Evolutionary conservation across 345 rosid species (phyloP).

Genomic region (Gossypium longicalyx): DNA sequence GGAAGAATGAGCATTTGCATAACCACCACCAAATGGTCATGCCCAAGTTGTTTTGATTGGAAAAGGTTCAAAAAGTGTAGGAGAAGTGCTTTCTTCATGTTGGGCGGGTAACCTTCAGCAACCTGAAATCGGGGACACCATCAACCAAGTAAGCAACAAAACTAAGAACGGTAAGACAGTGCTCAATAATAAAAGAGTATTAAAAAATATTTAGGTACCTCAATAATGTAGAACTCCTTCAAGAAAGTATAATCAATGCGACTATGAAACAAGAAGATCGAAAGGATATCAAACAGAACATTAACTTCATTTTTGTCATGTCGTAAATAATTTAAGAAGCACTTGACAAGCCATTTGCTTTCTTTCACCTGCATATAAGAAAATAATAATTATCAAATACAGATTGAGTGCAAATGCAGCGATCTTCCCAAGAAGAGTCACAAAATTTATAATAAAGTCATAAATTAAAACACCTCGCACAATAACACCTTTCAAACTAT

Average conservation of each 20-base stretch:
- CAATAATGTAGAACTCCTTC: slow-evolving; percentile 96
- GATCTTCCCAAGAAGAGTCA: neutral
- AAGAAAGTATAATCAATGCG: slow-evolving; percentile 96
- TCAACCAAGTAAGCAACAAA: slow-evolving; percentile 2
- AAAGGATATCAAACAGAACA: slow-evolving; percentile 88
- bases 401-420: slow-evolving; percentile 1
- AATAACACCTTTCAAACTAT: neutral
- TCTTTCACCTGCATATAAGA: slow-evolving; percentile 73
- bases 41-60: slow-evolving; percentile 87
- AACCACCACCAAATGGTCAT: slow-evolving; percentile 88
- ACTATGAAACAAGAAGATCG: slow-evolving; percentile 83
- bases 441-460: neutral
- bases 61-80: slow-evolving; percentile 85
- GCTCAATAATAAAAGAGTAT: neutral
- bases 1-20: slow-evolving; percentile 99
- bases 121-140: slow-evolving; percentile 42
- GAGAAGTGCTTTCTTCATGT: slow-evolving; percentile 80
- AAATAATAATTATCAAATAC: neutral
- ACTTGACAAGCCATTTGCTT: slow-evolving; percentile 99
- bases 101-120: slow-evolving; percentile 85
- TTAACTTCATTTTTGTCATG: slow-evolving; percentile 79
- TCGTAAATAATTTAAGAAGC: slow-evolving; percentile 85
- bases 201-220: slow-evolving; percentile 46
- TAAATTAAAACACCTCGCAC: neutral
- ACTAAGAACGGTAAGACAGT: neutral